Evolutionary conservation across 306 rosid genomes (phyloP).

Genomic region (Medicago truncatula): DNA sequence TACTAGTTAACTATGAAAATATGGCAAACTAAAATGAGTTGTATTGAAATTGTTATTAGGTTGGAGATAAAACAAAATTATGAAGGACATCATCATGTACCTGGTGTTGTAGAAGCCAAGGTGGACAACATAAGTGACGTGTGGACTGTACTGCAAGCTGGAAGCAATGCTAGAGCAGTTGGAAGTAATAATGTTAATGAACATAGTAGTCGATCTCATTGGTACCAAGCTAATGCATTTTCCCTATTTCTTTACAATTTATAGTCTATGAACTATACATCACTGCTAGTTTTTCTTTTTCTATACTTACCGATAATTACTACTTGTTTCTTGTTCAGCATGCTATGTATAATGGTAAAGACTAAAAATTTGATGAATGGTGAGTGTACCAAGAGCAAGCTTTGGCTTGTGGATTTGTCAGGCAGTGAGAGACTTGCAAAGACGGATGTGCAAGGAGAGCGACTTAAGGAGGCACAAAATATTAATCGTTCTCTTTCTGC

Average conservation of each 20-base stretch:
- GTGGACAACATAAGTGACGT: slow-evolving; percentile 68
- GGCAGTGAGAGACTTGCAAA: slow-evolving; percentile 94
- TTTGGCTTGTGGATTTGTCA: slow-evolving; percentile 93
- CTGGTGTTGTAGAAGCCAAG: slow-evolving; percentile 80
- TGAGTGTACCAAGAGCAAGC: slow-evolving; percentile 86
- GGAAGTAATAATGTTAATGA: slow-evolving; percentile 90
- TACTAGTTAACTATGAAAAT: slow-evolving; percentile 31
- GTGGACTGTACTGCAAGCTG: slow-evolving; percentile 76
- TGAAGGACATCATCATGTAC: slow-evolving; percentile 82
- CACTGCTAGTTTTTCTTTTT: slow-evolving; percentile 12
- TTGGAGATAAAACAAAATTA: slow-evolving; percentile 86
- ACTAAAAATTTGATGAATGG: slow-evolving; percentile 79
- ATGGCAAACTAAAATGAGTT: slow-evolving; percentile 35
- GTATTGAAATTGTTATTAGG: slow-evolving; percentile 48
- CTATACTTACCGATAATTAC: slow-evolving; percentile 17
- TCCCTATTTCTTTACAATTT: slow-evolving; percentile 10
- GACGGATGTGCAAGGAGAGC: slow-evolving; percentile 83
- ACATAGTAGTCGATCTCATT: slow-evolving; percentile 93
- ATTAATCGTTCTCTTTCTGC: slow-evolving; percentile 92
- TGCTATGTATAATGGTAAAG: slow-evolving; percentile 77
- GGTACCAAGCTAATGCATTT: slow-evolving; percentile 50
- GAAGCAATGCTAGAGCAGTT: slow-evolving; percentile 85
- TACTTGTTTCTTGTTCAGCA: slow-evolving; percentile 53
- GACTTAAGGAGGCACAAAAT: slow-evolving; percentile 89
- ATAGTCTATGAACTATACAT: background rate